phyloP scores from a whole-genome alignment of 108 stramenopile species.

The Pseudonitzschia pungens region DNA sequence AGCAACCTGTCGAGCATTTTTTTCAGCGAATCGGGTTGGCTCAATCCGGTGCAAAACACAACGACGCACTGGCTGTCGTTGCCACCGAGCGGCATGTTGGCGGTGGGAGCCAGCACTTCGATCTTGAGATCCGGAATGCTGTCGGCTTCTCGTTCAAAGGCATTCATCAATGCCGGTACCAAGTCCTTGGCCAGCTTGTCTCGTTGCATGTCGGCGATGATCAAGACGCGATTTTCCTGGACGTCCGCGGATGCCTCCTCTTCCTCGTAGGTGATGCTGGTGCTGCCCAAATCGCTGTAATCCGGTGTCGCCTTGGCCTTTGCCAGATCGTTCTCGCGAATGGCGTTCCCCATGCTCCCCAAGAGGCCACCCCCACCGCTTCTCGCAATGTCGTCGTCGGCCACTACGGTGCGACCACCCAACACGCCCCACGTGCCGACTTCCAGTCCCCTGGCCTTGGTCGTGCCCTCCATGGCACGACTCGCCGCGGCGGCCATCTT shows the following conservation, averaged over 20 bases:
- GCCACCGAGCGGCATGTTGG: conserved; percentile 71
- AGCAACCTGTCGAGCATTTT: conserved; percentile 60
- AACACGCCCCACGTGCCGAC: conserved; percentile 74
- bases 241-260: conserved; percentile 12
- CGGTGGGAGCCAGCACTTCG: conserved; percentile 50
- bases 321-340: conserved; percentile 18
- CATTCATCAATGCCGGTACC: conserved; percentile 46
- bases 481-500: conserved; percentile 61
- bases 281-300: conserved; percentile 1
- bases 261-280: neutral
- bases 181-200: conserved; percentile 47
- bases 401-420: conserved; percentile 48
- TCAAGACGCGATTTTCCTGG: conserved; percentile 39
- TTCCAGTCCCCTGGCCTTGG: conserved; percentile 51
- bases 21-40: conserved; percentile 41
- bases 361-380: conserved; percentile 1
- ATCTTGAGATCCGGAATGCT: conserved; percentile 50
- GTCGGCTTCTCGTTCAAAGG: conserved; percentile 27
- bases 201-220: conserved; percentile 49
- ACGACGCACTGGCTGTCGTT: conserved; percentile 60
- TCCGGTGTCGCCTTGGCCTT: conserved; percentile 6
- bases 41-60: conserved; percentile 59
- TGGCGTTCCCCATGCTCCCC: conserved; percentile 29
- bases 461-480: conserved; percentile 33
- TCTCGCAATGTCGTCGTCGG: conserved; percentile 1